Evolutionary conservation across 1,139 yeast genomes (phyloP).

Genomic region (Magnusiomyces clavatus): DNA sequence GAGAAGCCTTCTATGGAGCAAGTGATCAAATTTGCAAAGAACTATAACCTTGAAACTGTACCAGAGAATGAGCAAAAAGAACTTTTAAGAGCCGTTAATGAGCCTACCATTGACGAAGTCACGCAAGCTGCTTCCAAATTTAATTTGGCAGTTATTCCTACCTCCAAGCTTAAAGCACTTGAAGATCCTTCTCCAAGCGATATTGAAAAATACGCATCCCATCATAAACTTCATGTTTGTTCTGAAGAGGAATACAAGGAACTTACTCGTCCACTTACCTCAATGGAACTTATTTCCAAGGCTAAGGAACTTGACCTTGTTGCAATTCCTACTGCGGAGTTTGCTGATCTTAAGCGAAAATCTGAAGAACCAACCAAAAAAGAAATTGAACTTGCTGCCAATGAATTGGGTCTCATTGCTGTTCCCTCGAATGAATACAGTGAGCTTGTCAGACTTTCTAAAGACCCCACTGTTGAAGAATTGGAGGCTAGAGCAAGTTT

Average conservation of each 20-base stretch:
- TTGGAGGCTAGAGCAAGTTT: constrained; percentile 9
- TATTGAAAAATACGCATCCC: constrained; percentile 7
- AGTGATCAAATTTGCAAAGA: constrained; percentile 8
- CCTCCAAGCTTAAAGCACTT: constrained; percentile 7
- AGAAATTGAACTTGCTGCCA: constrained; percentile 20
- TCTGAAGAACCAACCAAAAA: constrained; percentile 30
- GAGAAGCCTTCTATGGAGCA: constrained; percentile 22
- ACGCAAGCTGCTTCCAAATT: constrained; percentile 25
- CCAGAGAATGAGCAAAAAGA: constrained; percentile 13
- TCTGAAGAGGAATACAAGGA: constrained; percentile 22
- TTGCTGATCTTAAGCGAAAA: constrained; percentile 20
- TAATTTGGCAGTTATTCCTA: constrained; percentile 28
- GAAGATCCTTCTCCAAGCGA: constrained; percentile 8
- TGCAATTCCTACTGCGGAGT: constrained; percentile 22
- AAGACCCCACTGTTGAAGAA: constrained; percentile 12
- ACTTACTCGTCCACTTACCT: constrained; percentile 16
- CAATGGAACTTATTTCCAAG: constrained; percentile 13
- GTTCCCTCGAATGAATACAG: constrained; percentile 20
- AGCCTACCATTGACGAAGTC: constrained; percentile 24
- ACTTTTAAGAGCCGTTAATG: constrained; percentile 18
- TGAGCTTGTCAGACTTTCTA: constrained; percentile 11
- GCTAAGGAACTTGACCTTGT: constrained; percentile 20
- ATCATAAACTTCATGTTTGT: constrained; percentile 9
- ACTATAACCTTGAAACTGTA: constrained; percentile 22
- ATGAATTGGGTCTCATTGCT: constrained; percentile 27